phyloP scores from a whole-genome alignment of 2,329 filamentous ascomycete species.

The Alternaria arborescens region DNA sequence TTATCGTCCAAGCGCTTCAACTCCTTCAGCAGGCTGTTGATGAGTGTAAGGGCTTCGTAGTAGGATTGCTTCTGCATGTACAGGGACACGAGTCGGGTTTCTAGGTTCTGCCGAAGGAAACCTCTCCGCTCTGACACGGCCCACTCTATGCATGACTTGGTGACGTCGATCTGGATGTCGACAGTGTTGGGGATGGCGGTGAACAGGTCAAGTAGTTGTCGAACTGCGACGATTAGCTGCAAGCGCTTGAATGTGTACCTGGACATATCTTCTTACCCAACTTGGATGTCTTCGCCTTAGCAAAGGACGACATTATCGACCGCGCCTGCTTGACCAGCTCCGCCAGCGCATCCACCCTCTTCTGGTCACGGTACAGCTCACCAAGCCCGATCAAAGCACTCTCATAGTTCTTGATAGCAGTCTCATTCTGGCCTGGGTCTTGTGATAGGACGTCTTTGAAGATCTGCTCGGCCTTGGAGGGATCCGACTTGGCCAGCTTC shows the following conservation, averaged over 20 bases:
- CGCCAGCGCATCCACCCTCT: conserved; percentile 83
- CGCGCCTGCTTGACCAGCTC: conserved; percentile 90
- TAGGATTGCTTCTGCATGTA: conserved; percentile 98
- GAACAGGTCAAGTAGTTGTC: conserved; percentile 95
- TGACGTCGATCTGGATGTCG: conserved; percentile 93
- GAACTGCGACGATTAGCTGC: conserved; percentile 66
- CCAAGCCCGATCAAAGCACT: conserved; percentile 85
- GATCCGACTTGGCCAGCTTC: conserved; percentile 80
- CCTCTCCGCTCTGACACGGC: conserved; percentile 91
- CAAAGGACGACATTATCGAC: conserved; percentile 91
- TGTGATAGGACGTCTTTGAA: conserved; percentile 91
- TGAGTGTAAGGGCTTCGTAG: conserved; percentile 95
- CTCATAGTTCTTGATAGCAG: conserved; percentile 91
- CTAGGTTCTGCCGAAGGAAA: conserved; percentile 97
- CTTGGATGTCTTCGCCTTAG: conserved; percentile 98
- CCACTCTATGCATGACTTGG: conserved; percentile 99
- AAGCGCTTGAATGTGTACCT: too few species aligned
- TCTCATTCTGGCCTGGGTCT: conserved; percentile 83
- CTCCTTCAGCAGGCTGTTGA: conserved; percentile 95
- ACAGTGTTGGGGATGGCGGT: conserved; percentile 90
- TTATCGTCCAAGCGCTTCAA: conserved; percentile 99
- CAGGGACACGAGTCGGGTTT: conserved; percentile 90
- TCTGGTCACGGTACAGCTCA: conserved; percentile 90
- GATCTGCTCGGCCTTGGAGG: conserved; percentile 82
- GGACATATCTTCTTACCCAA: conserved; percentile 71